Percentiles rank a stretch among this genome's conserved stretches.
Evolutionary conservation across 2,329 filamentous ascomycete genomes (phyloP).

Genomic region (Talaromyces funiculosus): DNA sequence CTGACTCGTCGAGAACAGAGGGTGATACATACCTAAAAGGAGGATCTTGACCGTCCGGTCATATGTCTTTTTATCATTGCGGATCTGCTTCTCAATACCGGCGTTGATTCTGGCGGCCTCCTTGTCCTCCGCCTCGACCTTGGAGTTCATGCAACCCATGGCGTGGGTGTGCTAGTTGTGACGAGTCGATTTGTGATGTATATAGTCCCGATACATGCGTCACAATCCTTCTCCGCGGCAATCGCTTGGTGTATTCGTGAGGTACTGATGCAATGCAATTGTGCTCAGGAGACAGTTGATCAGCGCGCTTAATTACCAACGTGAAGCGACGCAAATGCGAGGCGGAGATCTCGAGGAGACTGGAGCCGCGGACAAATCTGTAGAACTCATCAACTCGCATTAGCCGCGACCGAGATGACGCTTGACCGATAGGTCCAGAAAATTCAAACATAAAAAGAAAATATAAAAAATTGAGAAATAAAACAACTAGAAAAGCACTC

Average conservation of each 20-base stretch:
- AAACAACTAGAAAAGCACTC: not conserved
- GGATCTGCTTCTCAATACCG: slow-evolving; percentile 81
- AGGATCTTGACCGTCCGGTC: slow-evolving; percentile 88
- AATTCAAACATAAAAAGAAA: not conserved
- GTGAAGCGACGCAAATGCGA: not conserved
- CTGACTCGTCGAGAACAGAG: not conserved
- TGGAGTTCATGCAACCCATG: slow-evolving; percentile 44
- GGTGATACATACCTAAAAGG: slow-evolving; percentile 64
- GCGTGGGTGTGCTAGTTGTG: slow-evolving; percentile 13
- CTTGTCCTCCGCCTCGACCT: slow-evolving; percentile 36
- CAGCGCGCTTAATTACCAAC: not conserved
- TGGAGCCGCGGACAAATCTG: not conserved
- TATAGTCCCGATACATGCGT: not conserved
- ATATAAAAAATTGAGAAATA: not conserved
- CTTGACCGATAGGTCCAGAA: not conserved
- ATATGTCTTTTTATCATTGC: slow-evolving; percentile 81
- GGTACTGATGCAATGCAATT: not conserved
- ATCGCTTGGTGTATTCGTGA: not conserved
- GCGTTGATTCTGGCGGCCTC: slow-evolving; percentile 40
- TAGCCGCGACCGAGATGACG: not conserved
- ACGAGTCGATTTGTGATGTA: not conserved
- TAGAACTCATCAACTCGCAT: slow-evolving; percentile 1
- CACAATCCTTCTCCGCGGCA: no score
- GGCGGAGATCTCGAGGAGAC: not conserved
- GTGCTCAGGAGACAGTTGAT: not conserved